Evolutionary conservation across 352 stramenopile genomes (phyloP), one percentile per base, ranked within the genome.

Genomic region (Phytophthora sansomeana): DNA sequence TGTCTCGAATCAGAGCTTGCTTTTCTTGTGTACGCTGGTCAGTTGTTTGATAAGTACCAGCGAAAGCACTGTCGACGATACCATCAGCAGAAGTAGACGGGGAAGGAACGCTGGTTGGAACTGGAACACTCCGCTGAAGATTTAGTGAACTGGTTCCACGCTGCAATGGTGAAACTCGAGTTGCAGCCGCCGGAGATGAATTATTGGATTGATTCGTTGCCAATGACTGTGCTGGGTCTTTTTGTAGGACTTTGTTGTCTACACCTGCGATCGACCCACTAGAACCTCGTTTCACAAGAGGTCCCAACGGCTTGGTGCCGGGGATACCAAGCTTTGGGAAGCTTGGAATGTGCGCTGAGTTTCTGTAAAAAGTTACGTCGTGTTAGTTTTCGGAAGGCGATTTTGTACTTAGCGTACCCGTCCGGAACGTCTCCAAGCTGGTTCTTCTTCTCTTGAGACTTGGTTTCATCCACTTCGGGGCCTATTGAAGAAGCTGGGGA

Each of bases 11-110:
- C 54, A 96, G 56, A 5, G 78, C 77, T 42, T 88, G 70, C 26
- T 90, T 89, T 58, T 93, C 80, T 19, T 89, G 81, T 7, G 81
- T 83, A 28, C 89, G 78, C 13, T 87, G 75, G 33, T 91, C 80
- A 0, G 72, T 90, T 11, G 76, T 86, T 42, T 95, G 82, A 42
- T 93, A 93, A 4, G 74, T 70, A 3, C 69, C 74, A 38, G 67
- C 63, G 28, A 92, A 93, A 8, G 72, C 79, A 1, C 58, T 46
- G 46, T 89, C 78, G 0, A 80, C 59, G 1, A 68, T 21, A 1
- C 24, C 32, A 46, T 76, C 61, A 21, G 13, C 50, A 53, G 55
- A 58, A 48, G 62, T 16, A 50, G 46, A 63, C n/a, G 60, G 41
- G 32, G 59, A 52, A 24, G 42, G 7, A 68, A 24, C 29, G 35